Evolutionary conservation across 164 flowering plant species (phyloP).

Genomic region (Kingdonia uniflora): DNA sequence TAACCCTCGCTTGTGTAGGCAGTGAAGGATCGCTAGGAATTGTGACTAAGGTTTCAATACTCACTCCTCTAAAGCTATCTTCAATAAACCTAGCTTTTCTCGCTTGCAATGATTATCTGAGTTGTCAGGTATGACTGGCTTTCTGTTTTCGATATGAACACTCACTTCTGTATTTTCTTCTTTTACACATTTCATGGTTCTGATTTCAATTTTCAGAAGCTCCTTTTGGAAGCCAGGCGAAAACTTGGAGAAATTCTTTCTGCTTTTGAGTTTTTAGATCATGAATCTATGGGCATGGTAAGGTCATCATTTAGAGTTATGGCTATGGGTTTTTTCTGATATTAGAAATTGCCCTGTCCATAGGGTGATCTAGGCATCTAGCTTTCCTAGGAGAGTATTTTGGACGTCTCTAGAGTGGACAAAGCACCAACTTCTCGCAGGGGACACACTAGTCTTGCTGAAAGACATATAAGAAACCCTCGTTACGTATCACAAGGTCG

Average conservation of each 20-base stretch:
- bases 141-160: neutral
- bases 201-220: constrained; percentile 36
- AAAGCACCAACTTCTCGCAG: too few relatives aligned
- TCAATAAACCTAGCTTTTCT: constrained; percentile 84
- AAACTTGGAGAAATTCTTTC: constrained; percentile 93
- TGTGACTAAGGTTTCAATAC: constrained; percentile 84
- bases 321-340: too few relatives aligned
- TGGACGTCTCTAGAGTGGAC: too few relatives aligned
- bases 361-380: too few relatives aligned
- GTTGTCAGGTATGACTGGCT: constrained; percentile 65
- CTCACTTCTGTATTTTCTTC: neutral
- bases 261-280: constrained; percentile 92
- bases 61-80: constrained; percentile 75
- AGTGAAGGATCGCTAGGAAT: constrained; percentile 98
- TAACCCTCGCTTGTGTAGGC: constrained; percentile 34
- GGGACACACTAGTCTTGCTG: too few relatives aligned
- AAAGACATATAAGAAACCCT: too few relatives aligned
- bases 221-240: constrained; percentile 77
- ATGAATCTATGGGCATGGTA: constrained; percentile 67
- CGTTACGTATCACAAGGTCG: too few relatives aligned
- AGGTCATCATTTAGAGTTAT: constrained; percentile 6
- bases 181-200: neutral
- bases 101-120: constrained; percentile 70
- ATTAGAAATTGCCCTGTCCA: too few relatives aligned
- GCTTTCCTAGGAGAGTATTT: too few relatives aligned